These are phyloP conservation scores for Fimicolochytrium jonesii DNA, from an alignment of 192 early-diverging fungal genomes.

Conservation along the genomic window DNA sequence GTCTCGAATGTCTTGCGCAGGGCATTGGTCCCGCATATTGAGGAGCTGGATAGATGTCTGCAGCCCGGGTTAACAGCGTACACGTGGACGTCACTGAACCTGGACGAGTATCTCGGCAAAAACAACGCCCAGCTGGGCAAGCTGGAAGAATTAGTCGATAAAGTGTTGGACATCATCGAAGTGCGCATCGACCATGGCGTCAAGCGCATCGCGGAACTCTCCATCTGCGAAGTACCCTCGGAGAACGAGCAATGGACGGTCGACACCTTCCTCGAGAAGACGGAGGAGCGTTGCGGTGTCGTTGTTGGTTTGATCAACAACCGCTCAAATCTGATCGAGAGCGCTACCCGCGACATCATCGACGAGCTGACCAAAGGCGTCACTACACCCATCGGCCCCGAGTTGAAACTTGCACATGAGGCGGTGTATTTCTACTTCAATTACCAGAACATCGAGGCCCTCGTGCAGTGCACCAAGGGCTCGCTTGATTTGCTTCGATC, in stretches of 20 bases:
- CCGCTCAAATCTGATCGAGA: slow-evolving; percentile 56
- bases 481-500: slow-evolving; percentile 52
- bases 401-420: slow-evolving; percentile 53
- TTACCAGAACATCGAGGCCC: slow-evolving; percentile 57
- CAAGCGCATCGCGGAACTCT: slow-evolving; percentile 52
- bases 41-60: slow-evolving; percentile 53
- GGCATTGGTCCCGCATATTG: slow-evolving; percentile 58
- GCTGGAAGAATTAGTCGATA: slow-evolving; percentile 57
- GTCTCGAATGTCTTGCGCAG: slow-evolving; percentile 46
- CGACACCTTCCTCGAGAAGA: slow-evolving; percentile 52
- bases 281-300: slow-evolving; percentile 46
- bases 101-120: slow-evolving; percentile 46
- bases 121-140: slow-evolving; percentile 51
- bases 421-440: slow-evolving; percentile 62
- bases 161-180: slow-evolving; percentile 54
- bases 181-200: slow-evolving; percentile 53
- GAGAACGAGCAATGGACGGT: slow-evolving; percentile 62
- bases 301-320: slow-evolving; percentile 51
- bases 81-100: slow-evolving; percentile 60
- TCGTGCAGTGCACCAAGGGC: slow-evolving; percentile 60
- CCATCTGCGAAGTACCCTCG: slow-evolving; percentile 49
- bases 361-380: slow-evolving; percentile 50
- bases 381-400: slow-evolving; percentile 32
- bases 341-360: slow-evolving; percentile 53
- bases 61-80: slow-evolving; percentile 58